Percentiles rank a stretch among this genome's conserved stretches.
Conservation (phyloP, 2,329 filamentous ascomycete genomes). For the Venturiaceae sp. region DNA sequence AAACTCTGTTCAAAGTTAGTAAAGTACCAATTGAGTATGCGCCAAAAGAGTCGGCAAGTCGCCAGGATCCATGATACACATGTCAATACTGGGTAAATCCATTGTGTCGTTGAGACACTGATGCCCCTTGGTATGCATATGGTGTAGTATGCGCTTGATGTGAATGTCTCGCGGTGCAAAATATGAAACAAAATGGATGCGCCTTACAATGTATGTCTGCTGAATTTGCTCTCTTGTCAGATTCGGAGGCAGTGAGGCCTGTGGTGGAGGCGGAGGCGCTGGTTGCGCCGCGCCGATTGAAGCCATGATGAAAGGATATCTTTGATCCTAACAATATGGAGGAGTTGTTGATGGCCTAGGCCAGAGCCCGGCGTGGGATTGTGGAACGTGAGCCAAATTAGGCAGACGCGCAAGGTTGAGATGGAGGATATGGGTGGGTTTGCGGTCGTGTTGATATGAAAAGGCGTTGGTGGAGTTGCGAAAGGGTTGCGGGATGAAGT, state of each 20-base stretch:
- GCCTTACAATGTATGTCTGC: constrained; percentile 57
- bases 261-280: background rate
- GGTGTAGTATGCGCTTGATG: constrained; percentile 9
- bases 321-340: background rate
- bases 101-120: background rate
- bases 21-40: background rate
- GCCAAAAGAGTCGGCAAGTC: background rate
- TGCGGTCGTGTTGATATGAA: background rate
- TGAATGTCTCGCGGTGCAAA: background rate
- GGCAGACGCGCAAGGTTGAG: background rate
- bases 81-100: background rate
- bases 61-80: background rate
- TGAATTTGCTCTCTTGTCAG: constrained; percentile 70
- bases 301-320: constrained; percentile 3
- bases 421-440: background rate
- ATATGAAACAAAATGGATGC: constrained; percentile 1
- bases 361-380: constrained; percentile 1
- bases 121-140: background rate
- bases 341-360: constrained; percentile 1
- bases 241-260: constrained; percentile 32
- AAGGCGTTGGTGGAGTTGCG: background rate
- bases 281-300: background rate
- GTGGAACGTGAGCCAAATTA: background rate
- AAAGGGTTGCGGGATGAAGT: background rate
- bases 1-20: constrained; percentile 5